Evolutionary conservation across 306 rosid genomes (phyloP).

Genomic region (Cicer judaicum): DNA sequence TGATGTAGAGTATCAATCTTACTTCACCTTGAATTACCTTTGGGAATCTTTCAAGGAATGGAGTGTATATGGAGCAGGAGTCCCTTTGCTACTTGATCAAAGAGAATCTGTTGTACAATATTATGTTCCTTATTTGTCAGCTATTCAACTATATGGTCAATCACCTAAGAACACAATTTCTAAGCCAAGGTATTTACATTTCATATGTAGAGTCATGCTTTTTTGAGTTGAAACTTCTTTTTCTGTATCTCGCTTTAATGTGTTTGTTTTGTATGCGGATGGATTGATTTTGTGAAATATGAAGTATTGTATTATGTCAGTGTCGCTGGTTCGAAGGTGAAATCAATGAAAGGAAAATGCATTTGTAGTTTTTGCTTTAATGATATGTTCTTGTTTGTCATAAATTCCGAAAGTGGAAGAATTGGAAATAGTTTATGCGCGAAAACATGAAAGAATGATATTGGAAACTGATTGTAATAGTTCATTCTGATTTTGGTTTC

Average conservation of each 20-base stretch:
- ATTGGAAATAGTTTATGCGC: background rate
- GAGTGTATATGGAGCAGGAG: constrained; percentile 97
- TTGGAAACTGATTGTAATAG: background rate
- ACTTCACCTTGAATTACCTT: constrained; percentile 73
- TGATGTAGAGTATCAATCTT: constrained; percentile 77
- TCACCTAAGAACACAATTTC: constrained; percentile 55
- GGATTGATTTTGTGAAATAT: constrained; percentile 32
- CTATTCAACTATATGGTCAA: constrained; percentile 77
- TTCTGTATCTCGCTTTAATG: constrained; percentile 8
- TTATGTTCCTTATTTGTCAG: constrained; percentile 91
- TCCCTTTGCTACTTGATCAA: constrained; percentile 75
- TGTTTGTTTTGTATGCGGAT: constrained; percentile 2
- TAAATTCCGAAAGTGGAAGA: background rate
- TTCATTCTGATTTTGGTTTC: constrained; percentile 12
- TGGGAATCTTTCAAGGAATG: constrained; percentile 94
- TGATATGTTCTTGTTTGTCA: background rate
- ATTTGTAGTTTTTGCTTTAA: background rate
- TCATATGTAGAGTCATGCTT: constrained; percentile 14
- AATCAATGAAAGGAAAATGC: constrained; percentile 28
- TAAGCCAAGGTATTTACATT: constrained; percentile 65
- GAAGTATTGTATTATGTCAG: constrained; percentile 16
- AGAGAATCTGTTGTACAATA: constrained; percentile 80
- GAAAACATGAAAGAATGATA: background rate
- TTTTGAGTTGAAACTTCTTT: constrained; percentile 18
- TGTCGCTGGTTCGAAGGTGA: constrained; percentile 34